phyloP scores from a whole-genome alignment of 495 filamentous ascomycete species.

The Neurospora cerealis region DNA sequence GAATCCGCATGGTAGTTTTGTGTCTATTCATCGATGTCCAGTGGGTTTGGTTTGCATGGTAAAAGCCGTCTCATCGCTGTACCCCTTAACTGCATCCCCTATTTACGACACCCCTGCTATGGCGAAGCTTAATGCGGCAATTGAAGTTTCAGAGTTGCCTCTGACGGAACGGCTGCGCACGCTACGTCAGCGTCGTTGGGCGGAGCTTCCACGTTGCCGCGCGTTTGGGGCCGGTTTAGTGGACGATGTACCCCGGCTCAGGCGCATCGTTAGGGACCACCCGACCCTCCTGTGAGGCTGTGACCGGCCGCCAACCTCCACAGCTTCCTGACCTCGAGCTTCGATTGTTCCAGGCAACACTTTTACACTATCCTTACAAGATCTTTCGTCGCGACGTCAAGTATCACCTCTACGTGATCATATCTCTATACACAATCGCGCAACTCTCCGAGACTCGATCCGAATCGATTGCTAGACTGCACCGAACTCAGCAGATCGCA shows the following conservation, averaged over 20 bases:
- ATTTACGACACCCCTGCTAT: constrained; percentile 1
- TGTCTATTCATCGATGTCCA: background rate
- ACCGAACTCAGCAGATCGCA: background rate
- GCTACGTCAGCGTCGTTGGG: background rate
- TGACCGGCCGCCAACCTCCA: background rate
- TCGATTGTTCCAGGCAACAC: background rate
- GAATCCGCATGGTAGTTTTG: background rate
- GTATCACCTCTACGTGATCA: background rate
- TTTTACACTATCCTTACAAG: background rate
- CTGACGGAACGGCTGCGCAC: background rate
- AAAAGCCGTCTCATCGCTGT: background rate
- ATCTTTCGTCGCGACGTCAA: background rate
- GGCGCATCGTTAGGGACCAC: background rate
- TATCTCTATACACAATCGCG: background rate
- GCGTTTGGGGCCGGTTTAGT: background rate
- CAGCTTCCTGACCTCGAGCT: background rate
- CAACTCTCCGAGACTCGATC: background rate
- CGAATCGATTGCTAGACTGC: background rate
- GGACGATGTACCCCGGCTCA: background rate
- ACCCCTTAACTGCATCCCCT: background rate
- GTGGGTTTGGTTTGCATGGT: background rate
- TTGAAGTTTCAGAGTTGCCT: background rate
- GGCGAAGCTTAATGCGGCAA: background rate
- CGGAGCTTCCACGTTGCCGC: background rate
- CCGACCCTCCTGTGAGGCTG: background rate